phyloP scores from a whole-genome alignment of 2,329 filamentous ascomycete species.

The Verticillium albo-atrum region DNA sequence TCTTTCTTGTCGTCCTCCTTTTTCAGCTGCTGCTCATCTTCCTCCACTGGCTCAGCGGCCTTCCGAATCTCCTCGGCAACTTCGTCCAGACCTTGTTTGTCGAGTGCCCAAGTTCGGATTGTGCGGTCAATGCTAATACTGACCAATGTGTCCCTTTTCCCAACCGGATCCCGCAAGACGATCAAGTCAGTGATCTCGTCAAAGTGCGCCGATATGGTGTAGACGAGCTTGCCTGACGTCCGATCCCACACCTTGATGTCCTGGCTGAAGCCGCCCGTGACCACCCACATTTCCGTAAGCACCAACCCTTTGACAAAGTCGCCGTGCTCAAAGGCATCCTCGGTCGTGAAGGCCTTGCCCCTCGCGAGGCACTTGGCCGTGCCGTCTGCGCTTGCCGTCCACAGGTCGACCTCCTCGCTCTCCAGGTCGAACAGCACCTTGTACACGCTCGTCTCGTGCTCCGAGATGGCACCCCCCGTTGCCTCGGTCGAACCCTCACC shows the following conservation, averaged over 20 bases:
- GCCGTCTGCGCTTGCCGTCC: conserved; percentile 91
- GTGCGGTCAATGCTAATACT: conserved; percentile 91
- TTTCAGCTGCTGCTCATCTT: conserved; percentile 41
- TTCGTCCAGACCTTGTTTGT: conserved; percentile 50
- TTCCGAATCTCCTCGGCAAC: conserved; percentile 39
- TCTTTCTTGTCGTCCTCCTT: conserved; percentile 39
- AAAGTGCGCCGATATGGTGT: conserved; percentile 77
- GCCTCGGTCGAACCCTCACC: neutral
- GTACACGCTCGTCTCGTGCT: conserved; percentile 90
- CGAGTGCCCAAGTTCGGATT: conserved; percentile 76
- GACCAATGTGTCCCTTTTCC: conserved; percentile 48
- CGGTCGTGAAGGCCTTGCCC: conserved; percentile 61
- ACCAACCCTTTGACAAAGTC: conserved; percentile 86
- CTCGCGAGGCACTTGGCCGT: conserved; percentile 76
- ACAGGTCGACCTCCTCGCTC: conserved; percentile 66
- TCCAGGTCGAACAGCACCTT: conserved; percentile 66
- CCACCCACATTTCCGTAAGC: conserved; percentile 69
- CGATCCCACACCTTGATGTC: conserved; percentile 87
- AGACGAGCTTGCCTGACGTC: conserved; percentile 66
- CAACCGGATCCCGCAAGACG: conserved; percentile 43
- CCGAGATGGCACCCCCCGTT: conserved; percentile 50
- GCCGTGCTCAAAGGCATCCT: conserved; percentile 72
- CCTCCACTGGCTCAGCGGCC: conserved; percentile 45
- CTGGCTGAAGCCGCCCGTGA: conserved; percentile 89
- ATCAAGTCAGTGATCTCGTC: conserved; percentile 86